A percentile compares a stretch with the other conserved stretches of the same genome.
phyloP scores from a whole-genome alignment of 371 early-diverging fungal species.

The Mortierella sp. region DNA sequence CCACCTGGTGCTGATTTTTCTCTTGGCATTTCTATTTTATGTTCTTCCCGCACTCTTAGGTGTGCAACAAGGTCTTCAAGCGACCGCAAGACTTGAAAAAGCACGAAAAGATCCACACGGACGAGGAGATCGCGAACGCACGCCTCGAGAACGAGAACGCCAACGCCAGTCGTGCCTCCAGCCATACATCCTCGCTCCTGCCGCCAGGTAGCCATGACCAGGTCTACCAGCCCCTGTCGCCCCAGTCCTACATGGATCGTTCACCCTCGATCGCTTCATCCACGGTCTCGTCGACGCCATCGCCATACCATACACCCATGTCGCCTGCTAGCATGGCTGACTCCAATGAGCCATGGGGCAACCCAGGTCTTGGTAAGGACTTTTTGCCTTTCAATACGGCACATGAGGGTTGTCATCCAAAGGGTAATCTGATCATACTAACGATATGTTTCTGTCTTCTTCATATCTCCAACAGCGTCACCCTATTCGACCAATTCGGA shows the following conservation, averaged over 20 bases:
- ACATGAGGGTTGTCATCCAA: too few relatives aligned
- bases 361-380: slow-evolving; percentile 47
- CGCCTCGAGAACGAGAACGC: too few relatives aligned
- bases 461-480: slow-evolving; percentile 26
- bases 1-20: slow-evolving; percentile 11
- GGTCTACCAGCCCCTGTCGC: slow-evolving; percentile 37
- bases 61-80: slow-evolving; percentile 89
- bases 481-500: slow-evolving; percentile 49
- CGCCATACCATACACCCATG: slow-evolving; percentile 38
- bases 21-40: slow-evolving; percentile 32
- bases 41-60: slow-evolving; percentile 51
- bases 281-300: slow-evolving; percentile 24
- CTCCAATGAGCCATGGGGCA: slow-evolving; percentile 36
- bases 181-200: slow-evolving; percentile 7
- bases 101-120: slow-evolving; percentile 87
- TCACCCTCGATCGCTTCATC: slow-evolving; percentile 39
- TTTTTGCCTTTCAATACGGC: neutral
- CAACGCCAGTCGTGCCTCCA: slow-evolving; percentile 7
- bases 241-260: slow-evolving; percentile 49
- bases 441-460: neutral
- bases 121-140: slow-evolving; percentile 55
- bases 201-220: slow-evolving; percentile 20
- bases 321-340: slow-evolving; percentile 41
- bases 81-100: slow-evolving; percentile 95
- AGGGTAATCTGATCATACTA: neutral